These are phyloP conservation scores for Pleurotus pulmonarius DNA, from an alignment of 768 basidiomycete genomes.

Conservation along the genomic window DNA sequence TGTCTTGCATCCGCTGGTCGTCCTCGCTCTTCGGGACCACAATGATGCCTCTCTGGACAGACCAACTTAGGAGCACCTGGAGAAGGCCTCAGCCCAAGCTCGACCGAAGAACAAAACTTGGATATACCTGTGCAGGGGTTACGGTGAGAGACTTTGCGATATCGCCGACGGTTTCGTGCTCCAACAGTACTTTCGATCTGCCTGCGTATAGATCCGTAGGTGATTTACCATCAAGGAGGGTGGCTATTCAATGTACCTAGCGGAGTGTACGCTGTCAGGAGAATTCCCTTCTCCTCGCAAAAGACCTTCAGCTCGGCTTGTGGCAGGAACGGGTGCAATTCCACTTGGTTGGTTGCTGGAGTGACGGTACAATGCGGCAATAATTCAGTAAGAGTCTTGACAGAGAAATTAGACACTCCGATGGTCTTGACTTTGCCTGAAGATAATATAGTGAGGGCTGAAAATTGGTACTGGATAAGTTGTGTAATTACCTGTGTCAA, in stretches of 20 bases:
- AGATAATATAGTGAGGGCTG: background rate
- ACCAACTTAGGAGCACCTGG: conserved; percentile 70
- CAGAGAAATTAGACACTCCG: conserved; percentile 59
- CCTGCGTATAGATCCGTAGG: background rate
- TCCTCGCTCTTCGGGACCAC: conserved; percentile 63
- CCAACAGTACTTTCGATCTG: background rate
- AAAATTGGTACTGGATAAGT: background rate
- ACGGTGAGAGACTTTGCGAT: background rate
- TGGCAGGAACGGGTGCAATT: conserved; percentile 54
- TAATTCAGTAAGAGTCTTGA: conserved; percentile 37
- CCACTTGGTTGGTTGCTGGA: conserved; percentile 55
- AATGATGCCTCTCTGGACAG: conserved; percentile 55
- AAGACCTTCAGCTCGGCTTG: conserved; percentile 44
- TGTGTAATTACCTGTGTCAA: conserved; percentile 8
- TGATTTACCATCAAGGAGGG: background rate
- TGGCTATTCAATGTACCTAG: conserved; percentile 23
- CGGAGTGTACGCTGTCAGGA: conserved; percentile 48
- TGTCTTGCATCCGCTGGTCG: conserved; percentile 39
- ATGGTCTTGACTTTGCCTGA: conserved; percentile 40
- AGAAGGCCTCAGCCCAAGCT: background rate
- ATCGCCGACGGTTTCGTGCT: background rate
- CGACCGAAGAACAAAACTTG: too few species aligned
- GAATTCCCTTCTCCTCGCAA: conserved; percentile 45
- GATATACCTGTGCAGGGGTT: background rate
- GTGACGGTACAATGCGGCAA: conserved; percentile 40